A percentile compares a stretch with the other conserved stretches of the same genome.
These are phyloP conservation scores for Mortierella sp. DNA, from an alignment of 371 early-diverging fungal genomes.

Conservation along the genomic window DNA sequence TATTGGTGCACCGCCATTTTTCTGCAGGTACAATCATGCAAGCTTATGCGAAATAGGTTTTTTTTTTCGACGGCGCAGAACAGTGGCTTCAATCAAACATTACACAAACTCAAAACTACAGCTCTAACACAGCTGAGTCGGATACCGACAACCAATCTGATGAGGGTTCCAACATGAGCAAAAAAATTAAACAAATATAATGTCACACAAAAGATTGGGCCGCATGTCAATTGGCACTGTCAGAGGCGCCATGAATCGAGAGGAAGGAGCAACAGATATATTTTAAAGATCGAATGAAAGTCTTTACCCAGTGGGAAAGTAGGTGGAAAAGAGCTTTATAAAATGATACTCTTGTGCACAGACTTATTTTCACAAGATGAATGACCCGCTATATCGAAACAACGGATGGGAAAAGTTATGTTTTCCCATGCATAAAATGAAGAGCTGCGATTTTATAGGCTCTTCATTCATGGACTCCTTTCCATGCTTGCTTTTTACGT, in stretches of 20 bases:
- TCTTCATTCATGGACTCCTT: not conserved
- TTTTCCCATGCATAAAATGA: too few relatives aligned
- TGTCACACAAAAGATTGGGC: not conserved
- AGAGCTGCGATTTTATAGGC: too few relatives aligned
- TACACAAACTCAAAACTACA: not conserved
- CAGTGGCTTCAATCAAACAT: not conserved
- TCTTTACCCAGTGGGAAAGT: too few relatives aligned
- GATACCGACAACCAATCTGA: not conserved
- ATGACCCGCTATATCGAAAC: too few relatives aligned
- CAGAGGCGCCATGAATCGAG: too few relatives aligned
- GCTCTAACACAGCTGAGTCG: conserved; percentile 1
- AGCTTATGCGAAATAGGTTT: conserved; percentile 1
- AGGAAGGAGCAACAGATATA: too few relatives aligned
- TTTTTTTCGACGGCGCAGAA: not conserved
- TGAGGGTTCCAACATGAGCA: not conserved
- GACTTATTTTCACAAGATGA: too few relatives aligned
- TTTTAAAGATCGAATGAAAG: too few relatives aligned
- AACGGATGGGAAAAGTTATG: too few relatives aligned
- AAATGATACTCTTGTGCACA: too few relatives aligned
- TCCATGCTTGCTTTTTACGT: not conserved
- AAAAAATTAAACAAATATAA: not conserved
- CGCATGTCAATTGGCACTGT: not conserved
- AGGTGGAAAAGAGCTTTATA: too few relatives aligned
- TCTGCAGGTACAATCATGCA: conserved; percentile 4
- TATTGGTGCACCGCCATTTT: not conserved